phyloP scores from a whole-genome alignment of 257 asterid genomes.

The Solanum sejunctum region DNA sequence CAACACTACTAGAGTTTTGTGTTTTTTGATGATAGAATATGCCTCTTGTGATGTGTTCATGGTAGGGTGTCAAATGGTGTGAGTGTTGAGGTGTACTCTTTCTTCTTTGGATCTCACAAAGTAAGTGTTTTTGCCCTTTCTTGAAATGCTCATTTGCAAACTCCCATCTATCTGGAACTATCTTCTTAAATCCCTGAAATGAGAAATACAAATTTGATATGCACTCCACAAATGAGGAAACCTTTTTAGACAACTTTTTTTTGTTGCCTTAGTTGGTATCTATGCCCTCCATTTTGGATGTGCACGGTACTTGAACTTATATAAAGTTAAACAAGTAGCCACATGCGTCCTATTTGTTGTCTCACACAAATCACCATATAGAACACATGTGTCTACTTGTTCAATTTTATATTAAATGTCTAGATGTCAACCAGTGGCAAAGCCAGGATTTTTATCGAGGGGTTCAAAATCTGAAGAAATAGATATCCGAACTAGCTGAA shows the following conservation, averaged over 20 bases:
- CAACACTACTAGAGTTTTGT: neutral
- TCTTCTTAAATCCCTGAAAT: conserved; percentile 31
- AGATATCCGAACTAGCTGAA: no score
- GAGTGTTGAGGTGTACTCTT: conserved; percentile 35
- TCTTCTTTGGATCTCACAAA: conserved; percentile 90
- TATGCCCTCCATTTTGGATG: no score
- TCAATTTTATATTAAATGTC: neutral
- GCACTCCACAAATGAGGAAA: neutral
- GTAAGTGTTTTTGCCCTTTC: conserved; percentile 65
- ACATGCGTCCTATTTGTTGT: no score
- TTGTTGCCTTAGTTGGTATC: no score
- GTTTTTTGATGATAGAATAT: neutral
- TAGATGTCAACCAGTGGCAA: no score
- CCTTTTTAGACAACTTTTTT: neutral
- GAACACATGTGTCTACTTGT: no score
- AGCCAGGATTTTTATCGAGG: no score
- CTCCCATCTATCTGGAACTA: conserved; percentile 89
- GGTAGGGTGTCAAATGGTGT: neutral
- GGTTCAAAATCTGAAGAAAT: no score
- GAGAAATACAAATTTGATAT: neutral
- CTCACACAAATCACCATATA: no score
- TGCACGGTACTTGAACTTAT: no score
- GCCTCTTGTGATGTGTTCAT: neutral
- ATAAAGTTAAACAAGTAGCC: no score
- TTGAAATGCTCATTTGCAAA: conserved; percentile 59